These are phyloP conservation scores for Discostella pseudostelligera DNA, from an alignment of 108 stramenopile species.

Conservation along the genomic window DNA sequence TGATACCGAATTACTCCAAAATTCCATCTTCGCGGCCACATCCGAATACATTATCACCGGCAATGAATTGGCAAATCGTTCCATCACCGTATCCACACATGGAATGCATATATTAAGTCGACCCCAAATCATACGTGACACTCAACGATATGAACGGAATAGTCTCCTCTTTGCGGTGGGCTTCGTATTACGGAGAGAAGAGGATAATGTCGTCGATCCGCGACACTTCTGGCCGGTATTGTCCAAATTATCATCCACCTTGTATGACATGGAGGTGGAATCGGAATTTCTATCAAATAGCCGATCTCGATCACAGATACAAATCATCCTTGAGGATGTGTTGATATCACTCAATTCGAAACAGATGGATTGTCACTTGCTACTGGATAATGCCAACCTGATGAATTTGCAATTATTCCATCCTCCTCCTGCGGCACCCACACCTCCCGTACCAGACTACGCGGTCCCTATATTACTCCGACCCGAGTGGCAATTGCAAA, in stretches of 20 bases:
- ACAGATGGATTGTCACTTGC: slow-evolving; percentile 65
- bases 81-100: slow-evolving; percentile 74
- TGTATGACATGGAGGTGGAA: slow-evolving; percentile 77
- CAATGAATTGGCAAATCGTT: slow-evolving; percentile 72
- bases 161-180: slow-evolving; percentile 78
- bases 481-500: slow-evolving; percentile 70
- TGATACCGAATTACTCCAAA: slow-evolving; percentile 33
- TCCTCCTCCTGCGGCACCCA: slow-evolving; percentile 65
- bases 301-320: slow-evolving; percentile 50
- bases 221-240: slow-evolving; percentile 67
- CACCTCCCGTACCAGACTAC: slow-evolving; percentile 68
- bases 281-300: slow-evolving; percentile 57
- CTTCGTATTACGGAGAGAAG: slow-evolving; percentile 59
- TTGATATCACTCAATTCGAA: slow-evolving; percentile 71
- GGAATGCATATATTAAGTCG: slow-evolving; percentile 76
- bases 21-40: slow-evolving; percentile 77
- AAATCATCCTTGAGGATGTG: slow-evolving; percentile 58
- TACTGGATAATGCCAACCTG: slow-evolving; percentile 66
- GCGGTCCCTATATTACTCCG: slow-evolving; percentile 77
- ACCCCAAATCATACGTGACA: slow-evolving; percentile 65
- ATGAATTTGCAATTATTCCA: slow-evolving; percentile 74
- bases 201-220: slow-evolving; percentile 62
- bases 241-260: slow-evolving; percentile 65
- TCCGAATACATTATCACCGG: slow-evolving; percentile 86
- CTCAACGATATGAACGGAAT: slow-evolving; percentile 73